Evolutionary conservation across 441 rosid species (phyloP).

Genomic region (Euphorbia schlechtendalii): DNA sequence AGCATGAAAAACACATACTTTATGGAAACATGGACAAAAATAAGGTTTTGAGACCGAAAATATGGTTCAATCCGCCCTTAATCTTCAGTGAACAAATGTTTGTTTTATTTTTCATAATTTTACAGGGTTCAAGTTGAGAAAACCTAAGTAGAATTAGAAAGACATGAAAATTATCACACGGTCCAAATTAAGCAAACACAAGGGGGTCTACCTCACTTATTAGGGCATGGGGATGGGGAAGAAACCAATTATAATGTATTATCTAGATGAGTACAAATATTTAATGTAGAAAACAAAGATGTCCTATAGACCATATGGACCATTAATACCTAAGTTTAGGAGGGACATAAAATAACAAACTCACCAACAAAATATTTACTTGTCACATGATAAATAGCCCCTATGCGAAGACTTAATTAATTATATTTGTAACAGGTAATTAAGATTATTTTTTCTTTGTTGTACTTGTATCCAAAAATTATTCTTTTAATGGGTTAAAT

Average conservation of each 20-base stretch:
- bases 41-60: no score
- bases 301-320: not conserved
- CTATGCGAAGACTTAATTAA: no score
- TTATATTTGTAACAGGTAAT: no score
- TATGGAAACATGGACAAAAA: no score
- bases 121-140: not conserved
- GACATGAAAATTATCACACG: conserved; percentile 2
- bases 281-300: not conserved
- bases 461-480: no score
- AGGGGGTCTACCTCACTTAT: conserved; percentile 1
- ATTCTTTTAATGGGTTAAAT: not conserved
- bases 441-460: no score
- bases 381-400: conserved; percentile 11
- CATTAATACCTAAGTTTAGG: not conserved
- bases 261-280: not conserved
- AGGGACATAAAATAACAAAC: not conserved
- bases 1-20: no score
- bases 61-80: no score
- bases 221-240: conserved; percentile 1
- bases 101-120: no score
- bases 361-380: not conserved
- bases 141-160: not conserved
- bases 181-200: not conserved
- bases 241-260: not conserved
- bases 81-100: no score